phyloP scores from a whole-genome alignment of 768 basidiomycete genomes.

The Psilocybe cubensis region DNA sequence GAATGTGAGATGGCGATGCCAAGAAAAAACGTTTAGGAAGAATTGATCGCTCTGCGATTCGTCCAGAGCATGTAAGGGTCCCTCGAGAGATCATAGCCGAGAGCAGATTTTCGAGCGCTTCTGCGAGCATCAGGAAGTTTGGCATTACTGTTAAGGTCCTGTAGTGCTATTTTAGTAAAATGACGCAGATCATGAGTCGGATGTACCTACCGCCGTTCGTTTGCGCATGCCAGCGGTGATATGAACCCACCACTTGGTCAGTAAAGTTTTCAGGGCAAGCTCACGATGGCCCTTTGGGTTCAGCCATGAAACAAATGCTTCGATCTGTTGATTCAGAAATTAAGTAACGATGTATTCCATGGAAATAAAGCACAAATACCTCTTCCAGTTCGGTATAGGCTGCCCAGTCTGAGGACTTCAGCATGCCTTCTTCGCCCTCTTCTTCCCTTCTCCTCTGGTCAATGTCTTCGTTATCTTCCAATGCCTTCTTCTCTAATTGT shows the following conservation, averaged over 20 bases:
- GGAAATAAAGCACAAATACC: constrained; percentile 48
- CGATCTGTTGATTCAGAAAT: constrained; percentile 54
- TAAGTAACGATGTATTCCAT: constrained; percentile 12
- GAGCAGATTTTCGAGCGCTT: constrained; percentile 67
- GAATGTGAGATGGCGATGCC: background rate
- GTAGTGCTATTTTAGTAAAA: constrained; percentile 19
- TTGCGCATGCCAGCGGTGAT: constrained; percentile 79
- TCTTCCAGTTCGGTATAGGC: constrained; percentile 86
- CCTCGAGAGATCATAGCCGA: constrained; percentile 65
- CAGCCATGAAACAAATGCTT: constrained; percentile 85
- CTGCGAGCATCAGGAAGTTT: constrained; percentile 81
- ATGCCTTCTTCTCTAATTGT: constrained; percentile 60
- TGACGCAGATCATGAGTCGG: background rate
- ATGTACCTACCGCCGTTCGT: constrained; percentile 65
- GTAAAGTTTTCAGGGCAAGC: constrained; percentile 70
- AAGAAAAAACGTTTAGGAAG: constrained; percentile 30
- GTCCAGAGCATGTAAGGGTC: constrained; percentile 91
- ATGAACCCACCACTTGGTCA: constrained; percentile 86
- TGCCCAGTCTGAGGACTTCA: constrained; percentile 87
- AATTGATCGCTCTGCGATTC: constrained; percentile 70
- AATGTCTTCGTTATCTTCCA: constrained; percentile 59
- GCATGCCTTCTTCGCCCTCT: constrained; percentile 77
- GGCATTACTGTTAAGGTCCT: constrained; percentile 74
- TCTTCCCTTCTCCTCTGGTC: constrained; percentile 71
- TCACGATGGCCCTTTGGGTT: constrained; percentile 93